phyloP scores from a whole-genome alignment of 2,329 filamentous ascomycete genomes.

The Parafenestella ontariensis region DNA sequence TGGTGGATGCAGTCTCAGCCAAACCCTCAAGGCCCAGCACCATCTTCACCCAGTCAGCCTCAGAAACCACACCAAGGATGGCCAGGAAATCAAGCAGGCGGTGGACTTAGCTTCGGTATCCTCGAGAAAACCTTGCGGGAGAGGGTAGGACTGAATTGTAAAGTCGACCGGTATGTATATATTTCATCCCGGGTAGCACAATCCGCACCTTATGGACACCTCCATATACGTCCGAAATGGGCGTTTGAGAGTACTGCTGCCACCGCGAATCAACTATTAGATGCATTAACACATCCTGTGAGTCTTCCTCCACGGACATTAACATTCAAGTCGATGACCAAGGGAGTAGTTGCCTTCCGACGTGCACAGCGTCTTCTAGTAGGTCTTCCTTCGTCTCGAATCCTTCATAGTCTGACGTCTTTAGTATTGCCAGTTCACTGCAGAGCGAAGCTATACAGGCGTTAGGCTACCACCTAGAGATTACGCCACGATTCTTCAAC shows the following conservation, averaged over 20 bases:
- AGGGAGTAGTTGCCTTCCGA: neutral
- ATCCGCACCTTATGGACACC: too few relatives aligned
- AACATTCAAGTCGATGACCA: neutral
- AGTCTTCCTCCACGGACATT: neutral
- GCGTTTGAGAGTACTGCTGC: neutral
- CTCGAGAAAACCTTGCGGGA: slow-evolving; percentile 1
- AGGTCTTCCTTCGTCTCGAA: neutral
- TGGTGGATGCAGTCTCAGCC: slow-evolving; percentile 6
- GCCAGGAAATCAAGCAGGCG: slow-evolving; percentile 1
- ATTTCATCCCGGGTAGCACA: neutral
- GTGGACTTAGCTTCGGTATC: neutral
- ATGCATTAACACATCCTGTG: neutral
- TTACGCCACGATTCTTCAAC: slow-evolving; percentile 15
- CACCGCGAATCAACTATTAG: neutral
- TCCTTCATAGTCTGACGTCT: neutral
- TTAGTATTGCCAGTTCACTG: slow-evolving; percentile 10
- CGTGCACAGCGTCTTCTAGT: slow-evolving; percentile 1
- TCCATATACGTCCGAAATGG: neutral
- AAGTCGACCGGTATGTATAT: neutral
- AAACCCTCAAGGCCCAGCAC: neutral
- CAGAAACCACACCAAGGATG: neutral
- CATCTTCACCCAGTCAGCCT: neutral
- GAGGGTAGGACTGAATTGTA: neutral
- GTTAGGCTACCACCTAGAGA: slow-evolving; percentile 8
- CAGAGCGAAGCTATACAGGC: slow-evolving; percentile 14